Evolutionary conservation across 139 green algal genomes (phyloP).

Genomic region (Bryopsis sp.): DNA sequence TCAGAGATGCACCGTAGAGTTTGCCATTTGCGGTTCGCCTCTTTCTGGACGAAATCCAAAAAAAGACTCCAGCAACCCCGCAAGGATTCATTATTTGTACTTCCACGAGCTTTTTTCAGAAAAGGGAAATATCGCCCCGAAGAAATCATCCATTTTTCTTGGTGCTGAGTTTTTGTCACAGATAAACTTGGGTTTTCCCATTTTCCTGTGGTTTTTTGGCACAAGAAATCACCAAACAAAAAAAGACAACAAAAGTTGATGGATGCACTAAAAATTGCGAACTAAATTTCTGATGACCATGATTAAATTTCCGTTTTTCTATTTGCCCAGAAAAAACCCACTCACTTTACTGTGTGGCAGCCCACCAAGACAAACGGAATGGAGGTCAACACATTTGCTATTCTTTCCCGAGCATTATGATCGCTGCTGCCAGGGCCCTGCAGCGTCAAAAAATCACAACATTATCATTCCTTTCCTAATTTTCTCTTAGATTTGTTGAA

Average conservation of each 20-base stretch:
- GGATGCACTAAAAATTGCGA: no score
- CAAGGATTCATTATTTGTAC: not conserved
- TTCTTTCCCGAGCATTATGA: slow-evolving; percentile 39
- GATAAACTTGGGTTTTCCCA: not conserved
- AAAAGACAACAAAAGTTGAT: no score
- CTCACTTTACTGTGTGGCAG: slow-evolving; percentile 37
- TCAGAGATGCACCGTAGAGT: slow-evolving; percentile 42
- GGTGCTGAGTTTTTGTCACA: not conserved
- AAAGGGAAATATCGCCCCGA: not conserved
- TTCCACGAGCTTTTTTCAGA: not conserved
- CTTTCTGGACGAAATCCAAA: slow-evolving; percentile 22
- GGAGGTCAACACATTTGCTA: slow-evolving; percentile 51
- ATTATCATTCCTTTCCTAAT: no score
- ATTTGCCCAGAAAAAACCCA: not conserved
- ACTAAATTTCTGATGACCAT: no score
- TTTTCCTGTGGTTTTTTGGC: not conserved
- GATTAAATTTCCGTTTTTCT: not conserved
- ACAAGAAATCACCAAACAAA: not conserved
- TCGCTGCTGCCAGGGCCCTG: slow-evolving; percentile 40
- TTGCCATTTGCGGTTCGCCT: slow-evolving; percentile 31
- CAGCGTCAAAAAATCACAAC: no score
- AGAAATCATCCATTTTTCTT: not conserved
- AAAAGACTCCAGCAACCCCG: not conserved
- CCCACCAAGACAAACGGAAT: slow-evolving; percentile 49
- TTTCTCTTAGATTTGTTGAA: no score